Evolutionary conservation across 768 basidiomycete genomes (phyloP), one percentile per base, ranked within the genome.

Genomic region (Tubosaeta sp.): DNA sequence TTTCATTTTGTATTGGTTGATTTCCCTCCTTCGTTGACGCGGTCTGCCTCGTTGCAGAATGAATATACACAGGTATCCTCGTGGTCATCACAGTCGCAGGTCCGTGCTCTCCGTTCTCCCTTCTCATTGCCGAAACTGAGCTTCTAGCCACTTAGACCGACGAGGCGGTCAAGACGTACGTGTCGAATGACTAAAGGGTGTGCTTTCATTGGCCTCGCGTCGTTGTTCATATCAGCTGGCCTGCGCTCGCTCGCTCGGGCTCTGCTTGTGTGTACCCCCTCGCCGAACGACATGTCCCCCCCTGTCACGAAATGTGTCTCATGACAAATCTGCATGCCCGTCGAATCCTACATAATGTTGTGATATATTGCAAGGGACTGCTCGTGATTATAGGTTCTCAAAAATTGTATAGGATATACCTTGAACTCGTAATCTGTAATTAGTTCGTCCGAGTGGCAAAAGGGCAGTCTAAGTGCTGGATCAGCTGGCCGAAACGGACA

Each of bases 81-180:
- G 1, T 47, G n/a, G 3, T 66, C 62, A 14, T 51, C 61, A 0
- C 55, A 54, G 31, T 66, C 64, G 13, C 62, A 64, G 52, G 64
- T 59, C 25, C 4, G 56, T 48, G 16, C 16, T 22, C 9, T n/a
- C 43, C 27, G 16, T 29, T 13, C 3, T 25, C 6, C 5, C 43
- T 7, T 32, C 9, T 43, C 26, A 5, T 13, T 9, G 11, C 19
- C 43, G 29, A 22, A 29, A n/a, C 37, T 38, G 17, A 29, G 27
- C 27, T 29, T 29, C 9, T 7, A 38, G 17, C 17, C 38, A 17
- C 41, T 42, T 16, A 42, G 41, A 42, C 41, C 22, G 41, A 42
- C 41, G 43, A 48, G 5, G 48, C 13, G 8, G 37, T 14, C n/a
- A 48, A 48, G 38, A 41, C 27, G 4, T 13, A 13, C 8, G 22